Conservation (phyloP, 2,329 filamentous ascomycete species). For the Paracamarosporium sp. region DNA sequence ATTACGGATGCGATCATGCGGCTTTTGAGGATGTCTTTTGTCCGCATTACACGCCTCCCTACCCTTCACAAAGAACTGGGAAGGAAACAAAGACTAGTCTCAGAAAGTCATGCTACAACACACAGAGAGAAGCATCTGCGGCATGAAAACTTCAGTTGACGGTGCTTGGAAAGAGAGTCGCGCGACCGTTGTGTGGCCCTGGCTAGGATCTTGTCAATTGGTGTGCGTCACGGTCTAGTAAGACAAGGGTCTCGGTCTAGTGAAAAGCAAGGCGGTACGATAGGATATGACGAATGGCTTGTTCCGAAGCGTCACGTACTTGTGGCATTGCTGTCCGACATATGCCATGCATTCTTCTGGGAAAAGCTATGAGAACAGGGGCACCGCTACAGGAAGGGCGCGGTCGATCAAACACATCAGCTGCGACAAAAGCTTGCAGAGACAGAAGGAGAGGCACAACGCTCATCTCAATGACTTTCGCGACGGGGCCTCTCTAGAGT, state of each 20-base stretch:
- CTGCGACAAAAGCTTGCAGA: slow-evolving; percentile 12
- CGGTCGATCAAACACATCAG: slow-evolving; percentile 19
- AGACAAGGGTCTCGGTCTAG: slow-evolving; percentile 20
- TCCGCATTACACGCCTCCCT: slow-evolving; percentile 75
- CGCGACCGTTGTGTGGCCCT: slow-evolving; percentile 25
- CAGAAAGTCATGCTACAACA: slow-evolving; percentile 80
- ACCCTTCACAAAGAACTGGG: slow-evolving; percentile 55
- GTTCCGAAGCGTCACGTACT: slow-evolving; percentile 22
- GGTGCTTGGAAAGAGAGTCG: slow-evolving; percentile 21
- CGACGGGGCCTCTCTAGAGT: slow-evolving; percentile 48
- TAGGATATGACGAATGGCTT: slow-evolving; percentile 20
- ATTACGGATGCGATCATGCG: slow-evolving; percentile 62
- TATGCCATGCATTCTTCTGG: slow-evolving; percentile 19
- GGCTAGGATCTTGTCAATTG: slow-evolving; percentile 33
- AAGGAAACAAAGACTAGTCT: slow-evolving; percentile 97
- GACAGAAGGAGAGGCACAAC: slow-evolving; percentile 13
- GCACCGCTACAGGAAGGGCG: slow-evolving; percentile 12
- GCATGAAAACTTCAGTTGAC: slow-evolving; percentile 19
- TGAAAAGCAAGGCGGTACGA: slow-evolving; percentile 11
- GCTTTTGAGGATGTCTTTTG: slow-evolving; percentile 98
- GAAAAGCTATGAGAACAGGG: slow-evolving; percentile 17
- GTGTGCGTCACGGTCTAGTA: slow-evolving; percentile 13
- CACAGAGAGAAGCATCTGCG: slow-evolving; percentile 68
- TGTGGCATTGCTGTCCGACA: slow-evolving; percentile 12
- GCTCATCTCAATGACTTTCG: slow-evolving; percentile 17